Evolutionary conservation across 257 asterid genomes (phyloP).

Genomic region (Nicotiana knightiana): DNA sequence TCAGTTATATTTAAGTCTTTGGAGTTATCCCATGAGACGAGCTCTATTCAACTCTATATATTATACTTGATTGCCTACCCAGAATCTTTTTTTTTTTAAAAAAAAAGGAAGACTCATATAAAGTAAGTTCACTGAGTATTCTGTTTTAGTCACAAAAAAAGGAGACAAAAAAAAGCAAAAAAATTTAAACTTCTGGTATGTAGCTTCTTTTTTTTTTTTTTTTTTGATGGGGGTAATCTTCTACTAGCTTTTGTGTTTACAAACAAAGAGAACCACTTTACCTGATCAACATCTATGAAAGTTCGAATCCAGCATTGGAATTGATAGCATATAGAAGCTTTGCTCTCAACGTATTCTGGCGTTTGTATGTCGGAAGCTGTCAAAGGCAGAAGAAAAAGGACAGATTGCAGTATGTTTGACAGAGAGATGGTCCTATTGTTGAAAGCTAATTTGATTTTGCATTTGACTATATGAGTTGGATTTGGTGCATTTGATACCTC

Average conservation of each 20-base stretch:
- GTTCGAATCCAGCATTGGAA: constrained; percentile 95
- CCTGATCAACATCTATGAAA: constrained; percentile 41
- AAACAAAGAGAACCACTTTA: not conserved
- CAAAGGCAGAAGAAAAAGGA: constrained; percentile 19
- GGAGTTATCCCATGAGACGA: not conserved
- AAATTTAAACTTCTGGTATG: not conserved
- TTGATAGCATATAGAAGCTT: constrained; percentile 88
- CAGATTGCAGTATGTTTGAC: not conserved
- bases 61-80: constrained; percentile 2
- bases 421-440: not conserved
- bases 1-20: not conserved
- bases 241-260: not conserved
- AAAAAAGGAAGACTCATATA: not conserved
- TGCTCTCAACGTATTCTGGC: constrained; percentile 72
- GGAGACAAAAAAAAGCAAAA: too few relatives aligned
- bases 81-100: not conserved
- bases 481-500: not conserved
- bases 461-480: not conserved
- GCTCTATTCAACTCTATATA: not conserved
- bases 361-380: constrained; percentile 97
- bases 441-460: not conserved
- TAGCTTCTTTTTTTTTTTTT: not conserved
- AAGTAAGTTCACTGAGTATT: not conserved
- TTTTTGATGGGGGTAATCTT: not conserved
- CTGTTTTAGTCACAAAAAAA: not conserved